Evolutionary conservation across 176 grass and related monocot genomes (phyloP).

Genomic region (Cenchrus fungigraminus): DNA sequence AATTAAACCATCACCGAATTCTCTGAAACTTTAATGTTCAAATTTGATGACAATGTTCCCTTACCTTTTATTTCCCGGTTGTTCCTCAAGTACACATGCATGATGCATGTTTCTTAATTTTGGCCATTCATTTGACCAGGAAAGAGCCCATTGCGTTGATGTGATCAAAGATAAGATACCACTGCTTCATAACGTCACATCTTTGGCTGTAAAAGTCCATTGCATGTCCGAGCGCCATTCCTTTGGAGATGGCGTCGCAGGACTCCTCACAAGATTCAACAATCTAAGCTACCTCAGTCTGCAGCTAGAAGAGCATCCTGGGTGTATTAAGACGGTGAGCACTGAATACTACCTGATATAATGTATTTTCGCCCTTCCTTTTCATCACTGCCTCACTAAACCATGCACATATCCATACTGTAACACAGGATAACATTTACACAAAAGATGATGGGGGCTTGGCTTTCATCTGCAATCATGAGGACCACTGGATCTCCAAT

Average conservation of each 20-base stretch:
- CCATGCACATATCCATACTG: background rate
- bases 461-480: background rate
- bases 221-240: background rate
- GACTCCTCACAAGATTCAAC: constrained; percentile 2
- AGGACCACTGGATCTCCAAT: background rate
- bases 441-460: background rate
- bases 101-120: no score
- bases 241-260: background rate
- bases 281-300: background rate
- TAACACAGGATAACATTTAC: background rate
- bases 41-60: no score
- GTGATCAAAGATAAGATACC: background rate
- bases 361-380: background rate
- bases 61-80: no score
- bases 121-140: no score
- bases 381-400: background rate
- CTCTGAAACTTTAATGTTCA: no score
- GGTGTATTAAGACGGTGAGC: background rate
- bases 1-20: no score
- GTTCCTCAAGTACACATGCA: no score
- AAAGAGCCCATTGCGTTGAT: background rate
- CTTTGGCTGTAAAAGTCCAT: background rate
- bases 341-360: no score
- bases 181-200: background rate
- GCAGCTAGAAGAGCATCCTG: background rate